Base-by-base conservation (phyloP, 306 rosid species). In the Quercus cerris region DNA sequence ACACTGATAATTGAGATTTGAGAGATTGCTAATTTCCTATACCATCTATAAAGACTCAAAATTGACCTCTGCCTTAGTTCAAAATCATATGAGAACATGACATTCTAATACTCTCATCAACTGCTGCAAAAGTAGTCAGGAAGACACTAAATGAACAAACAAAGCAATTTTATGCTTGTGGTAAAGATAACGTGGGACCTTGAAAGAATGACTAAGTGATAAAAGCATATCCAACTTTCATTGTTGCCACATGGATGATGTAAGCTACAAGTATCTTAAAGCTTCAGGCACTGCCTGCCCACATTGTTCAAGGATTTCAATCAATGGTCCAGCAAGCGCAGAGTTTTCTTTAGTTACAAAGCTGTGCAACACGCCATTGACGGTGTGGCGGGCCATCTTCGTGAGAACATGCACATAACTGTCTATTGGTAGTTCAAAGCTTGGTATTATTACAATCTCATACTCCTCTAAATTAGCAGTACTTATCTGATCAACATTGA, bases 271-370 rank as follows among this genome's bases (percentile, higher is more conserved):
- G 87, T 85, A 75, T 76, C 81, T 52, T 52, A 91, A 77, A 77
- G 88, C 73, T 20, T 80, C 77, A 31, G 92, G 93, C 80, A 90
- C 91, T 17, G 84, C 80, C 89, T 91, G 98, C 71, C 84, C 84
- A 72, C 91, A 88, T 82, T 86, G 86, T 81, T 93, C 83, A 58
- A 93, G 88, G 77, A 83, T 84, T 78, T 81, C 59, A 14, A 84
- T 78, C 63, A 90, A 87, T 6, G 89, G 86, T 69, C 81, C 84
- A 17, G 88, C 92, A 76, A 82, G 78, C 69, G 72, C 82, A 49
- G 80, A 28, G 31, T 88, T 88, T 71, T 79, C 77, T 73, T 83
- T 56, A 14, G 88, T 84, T 56, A 93, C 72, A 84, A 88, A 88
- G 86, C 83, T 80, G 77, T 83, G 86, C 91, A 91, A 75, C 52